These are phyloP conservation scores for Xerocomus subilludens DNA, from an alignment of 1,284 basidiomycete genomes.

Conservation along the genomic window DNA sequence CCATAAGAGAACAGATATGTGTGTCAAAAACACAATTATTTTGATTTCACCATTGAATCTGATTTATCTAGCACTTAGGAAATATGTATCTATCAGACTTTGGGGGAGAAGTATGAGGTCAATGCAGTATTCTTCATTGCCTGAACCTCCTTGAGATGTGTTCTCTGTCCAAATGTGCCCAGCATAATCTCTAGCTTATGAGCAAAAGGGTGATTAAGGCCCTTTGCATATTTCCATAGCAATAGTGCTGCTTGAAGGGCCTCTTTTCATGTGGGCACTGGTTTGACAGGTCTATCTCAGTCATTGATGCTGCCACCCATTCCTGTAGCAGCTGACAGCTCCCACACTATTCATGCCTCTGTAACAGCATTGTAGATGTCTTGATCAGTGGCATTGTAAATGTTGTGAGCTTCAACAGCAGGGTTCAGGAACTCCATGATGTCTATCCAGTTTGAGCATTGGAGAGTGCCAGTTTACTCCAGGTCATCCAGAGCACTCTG, in stretches of 20 bases:
- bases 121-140: no score
- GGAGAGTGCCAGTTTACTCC: not conserved
- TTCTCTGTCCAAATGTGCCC: constrained; percentile 39
- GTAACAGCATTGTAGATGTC: constrained; percentile 5
- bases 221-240: constrained; percentile 35
- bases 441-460: not conserved
- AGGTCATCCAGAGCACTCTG: not conserved
- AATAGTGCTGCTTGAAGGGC: constrained; percentile 31
- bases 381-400: not conserved
- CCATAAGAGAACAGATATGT: not conserved
- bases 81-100: not conserved
- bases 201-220: constrained; percentile 40
- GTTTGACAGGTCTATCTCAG: not conserved
- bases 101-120: not conserved
- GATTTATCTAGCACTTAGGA: no score
- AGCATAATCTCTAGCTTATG: constrained; percentile 43
- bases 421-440: constrained; percentile 10
- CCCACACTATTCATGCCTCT: not conserved
- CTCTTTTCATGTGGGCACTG: constrained; percentile 1
- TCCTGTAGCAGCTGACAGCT: no score
- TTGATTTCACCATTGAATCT: no score
- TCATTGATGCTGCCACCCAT: no score
- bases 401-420: not conserved
- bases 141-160: not conserved
- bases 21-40: no score